Evolutionary conservation across 2,329 filamentous ascomycete species (phyloP).

Genomic region (Trichoderma citrinoviride): DNA sequence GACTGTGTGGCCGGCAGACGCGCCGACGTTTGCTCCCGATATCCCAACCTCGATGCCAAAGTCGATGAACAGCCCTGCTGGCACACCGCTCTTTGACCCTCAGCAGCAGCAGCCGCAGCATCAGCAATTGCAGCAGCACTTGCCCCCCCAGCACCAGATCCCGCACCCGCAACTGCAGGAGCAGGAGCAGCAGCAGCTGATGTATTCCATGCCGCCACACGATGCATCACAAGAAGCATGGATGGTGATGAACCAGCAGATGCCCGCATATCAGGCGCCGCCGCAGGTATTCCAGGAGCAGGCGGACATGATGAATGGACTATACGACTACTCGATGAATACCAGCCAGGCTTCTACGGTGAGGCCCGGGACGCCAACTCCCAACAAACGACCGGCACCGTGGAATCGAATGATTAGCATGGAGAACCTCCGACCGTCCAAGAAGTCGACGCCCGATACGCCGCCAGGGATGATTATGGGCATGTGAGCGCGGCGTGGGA

Average conservation of each 20-base stretch:
- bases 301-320: constrained; percentile 20
- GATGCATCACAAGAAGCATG: constrained; percentile 32
- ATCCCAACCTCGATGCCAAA: constrained; percentile 29
- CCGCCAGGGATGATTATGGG: constrained; percentile 26
- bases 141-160: constrained; percentile 20
- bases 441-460: constrained; percentile 33
- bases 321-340: constrained; percentile 31
- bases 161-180: constrained; percentile 5
- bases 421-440: constrained; percentile 39
- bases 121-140: constrained; percentile 17
- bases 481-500: constrained; percentile 24
- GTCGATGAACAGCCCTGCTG: constrained; percentile 36
- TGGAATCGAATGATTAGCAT: constrained; percentile 41
- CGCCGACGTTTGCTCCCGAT: constrained; percentile 41
- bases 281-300: constrained; percentile 24
- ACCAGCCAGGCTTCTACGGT: constrained; percentile 28
- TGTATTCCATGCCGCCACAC: constrained; percentile 34
- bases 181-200: constrained; percentile 25
- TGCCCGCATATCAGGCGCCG: constrained; percentile 25
- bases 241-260: constrained; percentile 25
- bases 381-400: constrained; percentile 40
- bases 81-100: constrained; percentile 24
- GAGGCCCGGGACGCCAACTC: constrained; percentile 40
- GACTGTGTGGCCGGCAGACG: constrained; percentile 38
- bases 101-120: constrained; percentile 19